Percentiles rank a stretch among this genome's conserved stretches.
These are phyloP conservation scores for Microcyclospora tardicrescens DNA, from an alignment of 2,329 filamentous ascomycete genomes.

Conservation along the genomic window DNA sequence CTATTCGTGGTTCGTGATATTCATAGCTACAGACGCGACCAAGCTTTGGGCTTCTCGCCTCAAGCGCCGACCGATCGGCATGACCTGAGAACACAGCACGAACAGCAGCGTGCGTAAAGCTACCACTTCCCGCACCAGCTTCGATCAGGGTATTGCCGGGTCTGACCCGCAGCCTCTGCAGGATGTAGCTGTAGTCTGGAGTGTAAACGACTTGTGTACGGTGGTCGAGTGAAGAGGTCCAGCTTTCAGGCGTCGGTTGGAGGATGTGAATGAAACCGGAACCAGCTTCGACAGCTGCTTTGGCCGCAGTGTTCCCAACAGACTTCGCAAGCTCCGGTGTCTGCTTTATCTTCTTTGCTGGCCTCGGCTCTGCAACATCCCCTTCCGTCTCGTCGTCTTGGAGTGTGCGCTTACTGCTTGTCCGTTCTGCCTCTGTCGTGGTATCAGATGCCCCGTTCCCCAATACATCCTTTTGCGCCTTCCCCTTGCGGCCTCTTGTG, in stretches of 20 bases:
- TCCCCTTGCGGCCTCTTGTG: constrained; percentile 58
- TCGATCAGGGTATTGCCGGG: constrained; percentile 66
- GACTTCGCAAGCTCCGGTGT: constrained; percentile 6
- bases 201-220: constrained; percentile 80
- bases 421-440: constrained; percentile 1
- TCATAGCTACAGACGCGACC: constrained; percentile 75
- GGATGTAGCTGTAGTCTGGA: constrained; percentile 72
- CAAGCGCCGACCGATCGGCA: constrained; percentile 18
- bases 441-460: neutral
- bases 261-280: constrained; percentile 66
- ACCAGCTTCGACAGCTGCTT: constrained; percentile 42
- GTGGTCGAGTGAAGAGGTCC: constrained; percentile 69
- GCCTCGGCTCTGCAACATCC: neutral
- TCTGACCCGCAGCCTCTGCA: constrained; percentile 60
- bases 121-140: constrained; percentile 69
- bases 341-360: constrained; percentile 23
- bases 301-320: constrained; percentile 16
- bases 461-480: constrained; percentile 24
- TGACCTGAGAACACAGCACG: constrained; percentile 66
- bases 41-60: constrained; percentile 19
- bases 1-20: constrained; percentile 60
- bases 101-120: constrained; percentile 68
- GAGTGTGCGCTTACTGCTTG: constrained; percentile 30
- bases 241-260: constrained; percentile 67
- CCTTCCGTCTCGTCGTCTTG: constrained; percentile 15